These are phyloP conservation scores for Plectosphaerella sp. DNA, from an alignment of 2,329 filamentous ascomycete species.

Conservation along the genomic window DNA sequence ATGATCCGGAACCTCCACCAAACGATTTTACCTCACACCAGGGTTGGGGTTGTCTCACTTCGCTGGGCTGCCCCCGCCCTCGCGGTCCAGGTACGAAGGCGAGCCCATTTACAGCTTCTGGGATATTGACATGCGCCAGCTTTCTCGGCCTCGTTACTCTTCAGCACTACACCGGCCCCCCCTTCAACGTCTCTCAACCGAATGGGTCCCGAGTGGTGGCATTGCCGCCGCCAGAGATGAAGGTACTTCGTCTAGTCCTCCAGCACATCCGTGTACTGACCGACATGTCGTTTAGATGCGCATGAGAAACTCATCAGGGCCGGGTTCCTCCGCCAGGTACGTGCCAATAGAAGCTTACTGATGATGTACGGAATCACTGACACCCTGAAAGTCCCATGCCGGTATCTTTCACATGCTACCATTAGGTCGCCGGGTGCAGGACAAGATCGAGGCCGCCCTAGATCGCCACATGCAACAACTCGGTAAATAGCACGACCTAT, in stretches of 20 bases:
- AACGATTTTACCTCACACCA: no score
- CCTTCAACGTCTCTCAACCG: conserved; percentile 55
- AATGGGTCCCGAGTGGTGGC: conserved; percentile 76
- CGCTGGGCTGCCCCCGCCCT: not conserved
- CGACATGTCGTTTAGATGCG: conserved; percentile 42
- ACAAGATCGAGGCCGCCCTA: conserved; percentile 80
- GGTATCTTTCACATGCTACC: conserved; percentile 92
- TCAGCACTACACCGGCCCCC: not conserved
- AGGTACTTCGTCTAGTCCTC: conserved; percentile 28
- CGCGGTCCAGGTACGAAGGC: not conserved
- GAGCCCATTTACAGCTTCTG: no score
- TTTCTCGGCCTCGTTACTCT: not conserved
- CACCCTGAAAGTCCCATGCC: conserved; percentile 62
- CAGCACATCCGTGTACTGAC: not conserved
- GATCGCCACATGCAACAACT: conserved; percentile 83
- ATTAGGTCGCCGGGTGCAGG: conserved; percentile 78
- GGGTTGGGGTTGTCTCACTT: not conserved
- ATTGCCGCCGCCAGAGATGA: conserved; percentile 54
- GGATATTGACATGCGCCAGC: not conserved
- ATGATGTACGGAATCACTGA: not conserved
- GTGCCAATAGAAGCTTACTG: not conserved
- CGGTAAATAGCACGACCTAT: conserved; percentile 36
- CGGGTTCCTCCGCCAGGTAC: conserved; percentile 69
- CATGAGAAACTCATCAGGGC: conserved; percentile 65
- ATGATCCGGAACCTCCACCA: not conserved